These are phyloP conservation scores for Nemania abortiva DNA, from an alignment of 2,329 filamentous ascomycete species.

Conservation along the genomic window DNA sequence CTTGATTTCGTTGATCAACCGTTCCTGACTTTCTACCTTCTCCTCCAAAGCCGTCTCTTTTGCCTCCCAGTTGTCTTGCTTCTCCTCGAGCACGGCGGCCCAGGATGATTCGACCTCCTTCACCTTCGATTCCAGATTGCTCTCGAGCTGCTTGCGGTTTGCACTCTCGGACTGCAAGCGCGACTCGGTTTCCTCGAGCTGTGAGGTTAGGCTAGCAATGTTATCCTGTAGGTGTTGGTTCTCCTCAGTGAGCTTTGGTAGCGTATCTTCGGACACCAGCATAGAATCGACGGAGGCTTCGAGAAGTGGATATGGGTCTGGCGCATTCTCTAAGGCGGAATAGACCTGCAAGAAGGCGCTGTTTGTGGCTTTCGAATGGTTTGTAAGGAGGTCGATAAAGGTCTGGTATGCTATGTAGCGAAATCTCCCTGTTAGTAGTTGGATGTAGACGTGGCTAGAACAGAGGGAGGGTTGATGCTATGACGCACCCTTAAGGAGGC, in stretches of 20 bases:
- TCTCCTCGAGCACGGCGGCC: constrained; percentile 90
- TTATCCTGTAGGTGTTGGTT: constrained; percentile 88
- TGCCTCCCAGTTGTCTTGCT: constrained; percentile 94
- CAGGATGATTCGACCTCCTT: constrained; percentile 93
- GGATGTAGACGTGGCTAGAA: neutral
- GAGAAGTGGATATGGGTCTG: constrained; percentile 94
- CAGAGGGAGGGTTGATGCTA: neutral
- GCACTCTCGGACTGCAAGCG: constrained; percentile 82
- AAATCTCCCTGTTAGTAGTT: constrained; percentile 26
- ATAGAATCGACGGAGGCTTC: constrained; percentile 97
- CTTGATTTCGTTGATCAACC: constrained; percentile 92
- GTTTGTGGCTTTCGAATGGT: constrained; percentile 94
- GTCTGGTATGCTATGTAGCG: constrained; percentile 84
- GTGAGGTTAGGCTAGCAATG: constrained; percentile 78
- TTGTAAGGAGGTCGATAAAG: constrained; percentile 96
- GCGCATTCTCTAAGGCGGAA: constrained; percentile 92
- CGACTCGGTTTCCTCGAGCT: constrained; percentile 85
- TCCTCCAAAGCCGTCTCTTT: constrained; percentile 93
- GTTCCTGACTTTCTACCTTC: constrained; percentile 93
- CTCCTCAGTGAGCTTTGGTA: constrained; percentile 89
- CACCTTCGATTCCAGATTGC: constrained; percentile 80
- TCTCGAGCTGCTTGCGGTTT: constrained; percentile 80
- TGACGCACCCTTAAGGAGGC: constrained; percentile 80
- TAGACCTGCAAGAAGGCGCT: constrained; percentile 94
- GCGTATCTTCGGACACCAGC: constrained; percentile 89